Conservation (phyloP, 176 grass and related monocot genomes). For the Tillandsia leiboldiana region DNA sequence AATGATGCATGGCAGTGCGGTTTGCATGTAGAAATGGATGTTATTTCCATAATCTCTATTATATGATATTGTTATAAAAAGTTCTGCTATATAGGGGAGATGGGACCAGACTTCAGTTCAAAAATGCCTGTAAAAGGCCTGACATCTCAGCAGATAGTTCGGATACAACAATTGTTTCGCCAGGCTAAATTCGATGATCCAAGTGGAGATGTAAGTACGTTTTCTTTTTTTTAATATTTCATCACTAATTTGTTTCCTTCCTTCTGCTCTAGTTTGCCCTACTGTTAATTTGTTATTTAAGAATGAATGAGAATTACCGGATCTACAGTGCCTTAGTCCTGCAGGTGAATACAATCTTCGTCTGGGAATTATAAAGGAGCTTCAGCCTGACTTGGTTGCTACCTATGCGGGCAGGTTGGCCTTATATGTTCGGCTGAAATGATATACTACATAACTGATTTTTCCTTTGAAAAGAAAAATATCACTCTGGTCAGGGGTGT, state of each 20-base stretch:
- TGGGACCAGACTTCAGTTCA: constrained; percentile 80
- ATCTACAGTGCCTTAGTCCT: constrained; percentile 86
- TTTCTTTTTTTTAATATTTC: constrained; percentile 8
- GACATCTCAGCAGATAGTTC: constrained; percentile 73
- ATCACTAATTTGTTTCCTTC: constrained; percentile 16
- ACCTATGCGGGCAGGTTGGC: constrained; percentile 80
- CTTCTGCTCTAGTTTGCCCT: background rate
- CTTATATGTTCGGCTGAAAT: constrained; percentile 8
- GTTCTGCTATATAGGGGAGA: constrained; percentile 52
- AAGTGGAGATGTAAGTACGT: constrained; percentile 61
- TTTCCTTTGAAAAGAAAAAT: too few relatives aligned
- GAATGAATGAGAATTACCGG: constrained; percentile 26
- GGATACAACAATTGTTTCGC: constrained; percentile 91
- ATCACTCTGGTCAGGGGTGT: too few relatives aligned
- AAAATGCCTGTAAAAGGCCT: constrained; percentile 73
- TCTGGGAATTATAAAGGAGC: constrained; percentile 94
- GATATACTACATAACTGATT: background rate
- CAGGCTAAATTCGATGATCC: constrained; percentile 99
- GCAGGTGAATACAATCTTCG: constrained; percentile 98
- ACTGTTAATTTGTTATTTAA: background rate
- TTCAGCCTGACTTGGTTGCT: constrained; percentile 89
- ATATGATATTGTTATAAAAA: background rate
- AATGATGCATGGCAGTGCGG: too few relatives aligned
- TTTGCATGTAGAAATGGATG: background rate
- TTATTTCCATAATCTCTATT: background rate